Percentiles rank a stretch among this genome's conserved stretches.
phyloP scores from a whole-genome alignment of 2,329 filamentous ascomycete genomes.

The Epichloe hybrida region DNA sequence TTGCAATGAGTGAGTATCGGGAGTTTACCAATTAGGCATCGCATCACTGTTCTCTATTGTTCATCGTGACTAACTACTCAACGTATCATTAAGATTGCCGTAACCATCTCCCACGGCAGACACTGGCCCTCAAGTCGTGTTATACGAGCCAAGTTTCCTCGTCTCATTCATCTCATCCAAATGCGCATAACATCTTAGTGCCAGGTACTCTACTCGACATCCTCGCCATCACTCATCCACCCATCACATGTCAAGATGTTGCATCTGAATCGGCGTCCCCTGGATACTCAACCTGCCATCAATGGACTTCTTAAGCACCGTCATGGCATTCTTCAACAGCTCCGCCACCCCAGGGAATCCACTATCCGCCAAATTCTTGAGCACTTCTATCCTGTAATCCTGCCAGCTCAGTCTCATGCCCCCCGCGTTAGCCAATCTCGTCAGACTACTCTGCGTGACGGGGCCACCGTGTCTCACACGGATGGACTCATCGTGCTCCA shows the following conservation, averaged over 20 bases:
- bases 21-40: too few relatives aligned
- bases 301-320: slow-evolving; percentile 46
- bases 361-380: slow-evolving; percentile 50
- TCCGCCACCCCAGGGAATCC: slow-evolving; percentile 54
- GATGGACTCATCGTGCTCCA: slow-evolving; percentile 25
- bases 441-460: slow-evolving; percentile 54
- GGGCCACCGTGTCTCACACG: slow-evolving; percentile 48
- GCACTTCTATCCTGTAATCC: slow-evolving; percentile 60
- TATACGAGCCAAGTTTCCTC: too few relatives aligned
- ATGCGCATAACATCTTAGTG: too few relatives aligned
- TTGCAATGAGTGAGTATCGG: too few relatives aligned
- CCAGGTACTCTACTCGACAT: slow-evolving; percentile 16
- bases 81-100: too few relatives aligned
- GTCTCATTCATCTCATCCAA: too few relatives aligned
- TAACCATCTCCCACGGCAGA: too few relatives aligned
- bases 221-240: background rate
- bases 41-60: too few relatives aligned
- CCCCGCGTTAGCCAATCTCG: slow-evolving; percentile 43
- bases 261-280: slow-evolving; percentile 7
- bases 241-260: background rate
- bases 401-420: slow-evolving; percentile 58
- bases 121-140: too few relatives aligned
- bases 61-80: too few relatives aligned
- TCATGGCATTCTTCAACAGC: slow-evolving; percentile 73
- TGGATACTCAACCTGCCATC: slow-evolving; percentile 15